Base-by-base conservation (phyloP, 1,284 basidiomycete species). In the Malassezia vespertilionis region DNA sequence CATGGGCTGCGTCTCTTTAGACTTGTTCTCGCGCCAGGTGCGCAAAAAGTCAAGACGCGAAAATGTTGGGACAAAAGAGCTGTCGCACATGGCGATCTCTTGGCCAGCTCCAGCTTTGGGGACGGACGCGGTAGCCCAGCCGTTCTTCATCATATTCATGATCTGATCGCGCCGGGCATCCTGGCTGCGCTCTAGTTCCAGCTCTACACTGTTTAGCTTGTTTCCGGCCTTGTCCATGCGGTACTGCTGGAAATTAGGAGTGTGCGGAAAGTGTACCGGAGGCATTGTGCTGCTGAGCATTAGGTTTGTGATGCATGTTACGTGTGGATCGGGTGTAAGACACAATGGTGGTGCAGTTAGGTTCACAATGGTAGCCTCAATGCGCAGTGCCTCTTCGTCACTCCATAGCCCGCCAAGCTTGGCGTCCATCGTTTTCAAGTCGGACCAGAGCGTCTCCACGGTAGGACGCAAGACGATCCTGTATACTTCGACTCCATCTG, bases 311-410 rank as follows among this genome's bases (percentile, higher is more conserved):
- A 69, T 69, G 9, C 62, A 48, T 12, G 56, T 58, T 0, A 57
- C 65, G 27, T 65, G 63, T 17, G 60, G 56, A 26, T 69, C 65
- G 0, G 65, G 60, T 5, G 56, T 53, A 11, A 69, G 57, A 36
- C 66, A 69, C 8, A 69, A 56, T 4, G 65, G 65, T 0, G 66
- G 63, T 3, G 63, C 55, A 1, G 66, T 69, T 2, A 66, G 36
- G n/a, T 50, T 52, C 2, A 69, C 40, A 12, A 69, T 60, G 44
- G 54, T 61, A 28, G 60, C 53, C 41, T 69, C 66, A 18, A 68
- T 56, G 26, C 57, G 52, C 18, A 68, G 49, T 9, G 59, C 66
- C 31, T 69, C 63, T 30, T 64, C 57, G 33, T 69, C 66, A 31
- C 42, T 54, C 66, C 66, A 69, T 4, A 52, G 49, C 3, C 54